These are phyloP conservation scores for Sugiyamaella paludigena DNA, from an alignment of 1,139 yeast genomes.

Conservation along the genomic window DNA sequence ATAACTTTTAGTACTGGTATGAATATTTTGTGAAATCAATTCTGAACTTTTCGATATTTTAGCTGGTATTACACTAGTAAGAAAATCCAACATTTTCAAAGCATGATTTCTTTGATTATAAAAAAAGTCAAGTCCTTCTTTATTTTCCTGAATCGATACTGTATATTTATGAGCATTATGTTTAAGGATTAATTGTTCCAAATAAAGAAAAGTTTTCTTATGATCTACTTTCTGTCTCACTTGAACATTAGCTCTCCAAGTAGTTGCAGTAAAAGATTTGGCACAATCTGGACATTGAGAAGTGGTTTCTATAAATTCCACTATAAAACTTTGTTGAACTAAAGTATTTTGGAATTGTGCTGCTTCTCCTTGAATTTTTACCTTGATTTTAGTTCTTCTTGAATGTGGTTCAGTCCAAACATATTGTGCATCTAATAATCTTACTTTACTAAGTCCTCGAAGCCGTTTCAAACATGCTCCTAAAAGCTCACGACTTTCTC, in stretches of 20 bases:
- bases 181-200: conserved; percentile 91
- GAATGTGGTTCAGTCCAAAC: conserved; percentile 99
- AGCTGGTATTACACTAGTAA: conserved; percentile 79
- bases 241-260: conserved; percentile 99
- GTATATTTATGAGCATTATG: conserved; percentile 94
- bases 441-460: conserved; percentile 80
- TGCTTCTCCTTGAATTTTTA: conserved; percentile 96
- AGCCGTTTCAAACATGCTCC: conserved; percentile 87
- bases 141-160: conserved; percentile 84
- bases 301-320: conserved; percentile 89
- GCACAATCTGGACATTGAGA: conserved; percentile 99
- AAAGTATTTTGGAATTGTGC: conserved; percentile 70
- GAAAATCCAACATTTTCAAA: conserved; percentile 86
- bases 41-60: conserved; percentile 83
- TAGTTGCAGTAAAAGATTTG: conserved; percentile 89
- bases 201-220: conserved; percentile 90
- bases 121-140: conserved; percentile 93
- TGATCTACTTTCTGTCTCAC: conserved; percentile 96
- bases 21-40: conserved; percentile 86
- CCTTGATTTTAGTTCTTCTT: conserved; percentile 82
- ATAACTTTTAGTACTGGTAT: conserved; percentile 80
- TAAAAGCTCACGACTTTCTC: conserved; percentile 87
- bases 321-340: conserved; percentile 91
- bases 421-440: conserved; percentile 89
- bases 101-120: conserved; percentile 90